Base-by-base conservation (phyloP, 208 protist species). In the Trypanosomatidae sp. region DNA sequence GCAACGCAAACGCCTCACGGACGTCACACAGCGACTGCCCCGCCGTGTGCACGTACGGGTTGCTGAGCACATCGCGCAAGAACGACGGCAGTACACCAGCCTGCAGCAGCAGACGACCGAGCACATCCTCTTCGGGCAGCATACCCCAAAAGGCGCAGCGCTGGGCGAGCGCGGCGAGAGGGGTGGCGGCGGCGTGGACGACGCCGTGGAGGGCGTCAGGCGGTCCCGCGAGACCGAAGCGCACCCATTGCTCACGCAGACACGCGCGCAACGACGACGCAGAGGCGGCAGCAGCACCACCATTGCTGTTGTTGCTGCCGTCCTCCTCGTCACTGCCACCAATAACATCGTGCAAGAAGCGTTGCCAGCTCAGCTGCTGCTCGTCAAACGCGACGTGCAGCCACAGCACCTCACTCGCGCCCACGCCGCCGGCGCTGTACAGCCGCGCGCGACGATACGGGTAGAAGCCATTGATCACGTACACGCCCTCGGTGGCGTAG, bases 401-500 rank as follows among this genome's bases (percentile, higher is more conserved):
- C 72, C 77, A 92, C 23, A 15, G 11, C n/a, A 35, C n/a, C n/a
- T 11, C n/a, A 35, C 30, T 35, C 11, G 11, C n/a, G 30, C n/a
- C n/a, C 11, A 15, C n/a, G 30, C n/a, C n/a, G 30, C 30, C 25
- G 4, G 67, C 71, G 18, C 42, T 49, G 45, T 81, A 66, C 42
- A 82, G 60, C 22, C 68, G 64, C 5, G 83, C 52, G 19, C 63
- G 68, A 13, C 61, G 49, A 50, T 74, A 82, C 32, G 63, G 61
- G 58, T 88, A 88, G 35, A 77, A 82, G 13, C 73, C 70, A 48
- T 92, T 92, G 39, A 88, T 47, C 24, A 92, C 76, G 52, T 81
- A 92, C n/a, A 88, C 33, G 22, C 73, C 83, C 25, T 85, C 72
- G 7, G 40, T 39, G 11, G 59, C 64, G 25, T 88, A 49, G 48